Evolutionary conservation across 495 filamentous ascomycete genomes (phyloP), one percentile per base, ranked within the genome.

Genomic region (Pyrenula massariospora): DNA sequence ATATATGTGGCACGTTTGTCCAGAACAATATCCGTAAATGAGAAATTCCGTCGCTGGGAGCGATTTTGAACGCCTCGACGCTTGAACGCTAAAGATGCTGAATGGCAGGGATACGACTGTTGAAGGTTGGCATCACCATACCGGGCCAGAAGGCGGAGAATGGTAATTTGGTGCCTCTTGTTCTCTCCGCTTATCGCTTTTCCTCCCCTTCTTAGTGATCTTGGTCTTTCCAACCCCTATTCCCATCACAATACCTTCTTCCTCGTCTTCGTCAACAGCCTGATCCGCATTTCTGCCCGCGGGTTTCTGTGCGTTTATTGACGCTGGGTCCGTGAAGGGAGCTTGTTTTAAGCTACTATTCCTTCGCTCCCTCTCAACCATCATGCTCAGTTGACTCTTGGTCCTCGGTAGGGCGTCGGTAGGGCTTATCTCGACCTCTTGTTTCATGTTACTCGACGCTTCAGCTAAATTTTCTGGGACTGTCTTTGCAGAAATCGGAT

Each of bases 361-460:
- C 20, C 22, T 52, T 47, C 53, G 23, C 19, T 55, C 53, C 5
- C 31, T 47, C 42, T 63, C 58, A 12, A 66, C 42, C 20, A 66
- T 58, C 25, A 66, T 50, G 15, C 60, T 61, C 2, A 66, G 63
- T 55, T 66, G 64, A 47, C 64, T 65, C 58, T 60, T 65, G 10
- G 63, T 65, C 47, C 63, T 58, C n/a, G 64, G 51, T 54, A 66
- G 54, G 22, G 57, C 48, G 25, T 36, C 52, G 1, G 24, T 24
- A n/a, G 24, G 25, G 10, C 55, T 56, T 48, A 52, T 42, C 23
- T 48, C 22, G 1, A 48, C 53, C n/a, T 55, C 22, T 22, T 55
- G 22, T 5, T 55, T 24, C 5, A 21, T 24, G 19, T 5, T 19
- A 5, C n/a, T 20, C 22, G 50, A 20, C 19, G 19, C 8, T 5